Evolutionary conservation across 306 rosid genomes (phyloP).

Genomic region (Corylus heterophylla): DNA sequence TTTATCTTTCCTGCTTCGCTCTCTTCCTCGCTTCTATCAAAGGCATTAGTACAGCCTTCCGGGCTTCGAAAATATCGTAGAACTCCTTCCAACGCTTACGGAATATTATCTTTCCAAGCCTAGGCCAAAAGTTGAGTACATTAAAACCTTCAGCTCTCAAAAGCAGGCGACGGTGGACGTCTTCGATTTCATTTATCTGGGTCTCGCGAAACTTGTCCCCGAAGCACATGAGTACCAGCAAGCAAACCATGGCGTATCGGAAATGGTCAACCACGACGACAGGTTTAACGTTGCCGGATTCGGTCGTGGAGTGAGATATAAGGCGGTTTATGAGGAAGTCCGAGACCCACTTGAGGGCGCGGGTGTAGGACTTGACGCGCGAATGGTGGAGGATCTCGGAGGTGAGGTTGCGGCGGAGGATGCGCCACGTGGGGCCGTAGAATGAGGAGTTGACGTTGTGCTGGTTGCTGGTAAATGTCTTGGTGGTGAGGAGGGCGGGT

Average conservation of each 20-base stretch:
- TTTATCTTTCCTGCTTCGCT: constrained; percentile 28
- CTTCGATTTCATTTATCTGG: background rate
- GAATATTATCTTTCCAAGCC: constrained; percentile 26
- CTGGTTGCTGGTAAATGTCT: background rate
- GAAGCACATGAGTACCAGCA: constrained; percentile 12
- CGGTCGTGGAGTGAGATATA: background rate
- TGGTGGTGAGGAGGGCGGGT: background rate
- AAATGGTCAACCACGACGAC: background rate
- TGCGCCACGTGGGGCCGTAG: constrained; percentile 5
- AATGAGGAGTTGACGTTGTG: background rate
- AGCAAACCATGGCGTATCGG: constrained; percentile 4
- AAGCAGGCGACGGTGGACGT: background rate
- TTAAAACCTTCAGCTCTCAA: background rate
- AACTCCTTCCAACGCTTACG: background rate
- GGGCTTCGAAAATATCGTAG: background rate
- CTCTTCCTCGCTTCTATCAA: constrained; percentile 37
- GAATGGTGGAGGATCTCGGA: constrained; percentile 11
- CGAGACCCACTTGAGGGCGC: constrained; percentile 11
- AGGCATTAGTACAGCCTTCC: constrained; percentile 29
- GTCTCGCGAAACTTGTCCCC: constrained; percentile 4
- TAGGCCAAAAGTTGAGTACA: constrained; percentile 20
- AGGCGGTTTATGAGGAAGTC: background rate
- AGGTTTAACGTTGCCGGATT: background rate
- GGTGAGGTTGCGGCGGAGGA: constrained; percentile 5
- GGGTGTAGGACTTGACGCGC: constrained; percentile 4